Percentiles rank a stretch among this genome's conserved stretches.
These are phyloP conservation scores for Didymosphaeria variabile DNA, from an alignment of 2,329 filamentous ascomycete genomes.

Conservation along the genomic window DNA sequence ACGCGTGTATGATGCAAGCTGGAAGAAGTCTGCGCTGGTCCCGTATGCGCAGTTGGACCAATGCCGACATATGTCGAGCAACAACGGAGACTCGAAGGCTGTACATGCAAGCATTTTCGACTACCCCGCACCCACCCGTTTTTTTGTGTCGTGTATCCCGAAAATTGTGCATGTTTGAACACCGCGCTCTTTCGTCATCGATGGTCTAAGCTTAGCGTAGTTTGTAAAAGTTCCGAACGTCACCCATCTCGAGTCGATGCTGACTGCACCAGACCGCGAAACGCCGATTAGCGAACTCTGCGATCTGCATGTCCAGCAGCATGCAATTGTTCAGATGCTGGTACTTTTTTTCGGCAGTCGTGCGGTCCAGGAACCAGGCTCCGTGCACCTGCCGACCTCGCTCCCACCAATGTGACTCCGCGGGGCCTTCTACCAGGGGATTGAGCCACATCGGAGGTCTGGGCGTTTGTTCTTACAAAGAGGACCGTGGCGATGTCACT, in stretches of 20 bases:
- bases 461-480: not conserved
- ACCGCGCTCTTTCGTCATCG: constrained; percentile 1
- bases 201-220: not conserved
- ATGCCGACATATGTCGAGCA: not conserved
- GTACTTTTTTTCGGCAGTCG: not conserved
- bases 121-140: not conserved
- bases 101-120: not conserved
- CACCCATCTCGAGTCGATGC: not conserved
- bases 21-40: not conserved
- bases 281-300: not conserved
- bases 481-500: not conserved
- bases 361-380: not conserved
- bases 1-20: constrained; percentile 1
- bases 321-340: not conserved
- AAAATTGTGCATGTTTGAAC: not conserved
- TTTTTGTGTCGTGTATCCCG: not conserved
- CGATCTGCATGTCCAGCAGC: not conserved
- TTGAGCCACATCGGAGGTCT: not conserved
- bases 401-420: not conserved
- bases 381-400: not conserved
- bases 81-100: not conserved
- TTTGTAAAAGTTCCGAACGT: not conserved
- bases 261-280: not conserved
- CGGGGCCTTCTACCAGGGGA: not conserved
- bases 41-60: not conserved